phyloP scores from a whole-genome alignment of 2,329 filamentous ascomycete species.

The Passalora sequoiae region DNA sequence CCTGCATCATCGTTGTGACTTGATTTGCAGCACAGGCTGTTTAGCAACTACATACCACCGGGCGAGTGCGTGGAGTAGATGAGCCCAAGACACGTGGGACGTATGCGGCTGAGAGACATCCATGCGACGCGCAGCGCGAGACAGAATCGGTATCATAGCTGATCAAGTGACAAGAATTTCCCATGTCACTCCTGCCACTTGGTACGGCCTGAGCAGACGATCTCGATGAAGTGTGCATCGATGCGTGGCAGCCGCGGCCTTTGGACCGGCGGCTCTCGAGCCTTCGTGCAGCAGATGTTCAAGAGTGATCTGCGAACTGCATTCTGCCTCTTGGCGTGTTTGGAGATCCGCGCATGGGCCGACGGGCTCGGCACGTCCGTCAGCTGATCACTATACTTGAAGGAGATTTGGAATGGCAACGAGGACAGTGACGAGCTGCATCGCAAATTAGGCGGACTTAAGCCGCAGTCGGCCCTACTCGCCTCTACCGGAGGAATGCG shows the following conservation, averaged over 20 bases:
- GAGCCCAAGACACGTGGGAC: constrained; percentile 2
- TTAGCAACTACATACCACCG: neutral
- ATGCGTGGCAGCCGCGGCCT: neutral
- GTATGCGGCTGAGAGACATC: constrained; percentile 6
- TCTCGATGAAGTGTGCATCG: neutral
- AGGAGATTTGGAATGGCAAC: neutral
- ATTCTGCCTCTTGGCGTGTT: too few species aligned
- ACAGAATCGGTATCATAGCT: neutral
- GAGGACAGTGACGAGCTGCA: too few species aligned
- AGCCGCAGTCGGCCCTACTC: neutral
- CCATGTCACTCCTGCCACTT: too few species aligned
- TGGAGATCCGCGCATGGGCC: too few species aligned
- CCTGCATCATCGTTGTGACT: neutral
- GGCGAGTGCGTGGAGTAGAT: constrained; percentile 3
- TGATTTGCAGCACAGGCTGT: neutral
- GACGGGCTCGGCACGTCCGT: neutral
- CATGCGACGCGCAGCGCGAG: neutral
- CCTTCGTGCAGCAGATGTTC: neutral
- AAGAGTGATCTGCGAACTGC: neutral
- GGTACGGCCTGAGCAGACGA: too few species aligned
- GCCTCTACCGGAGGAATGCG: too few species aligned
- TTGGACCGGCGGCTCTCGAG: constrained; percentile 1
- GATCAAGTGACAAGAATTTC: too few species aligned
- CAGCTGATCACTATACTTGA: neutral
- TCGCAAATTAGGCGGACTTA: neutral